These are phyloP conservation scores for Erythrobasidium yunnanense DNA, from an alignment of 768 basidiomycete genomes.

Conservation along the genomic window DNA sequence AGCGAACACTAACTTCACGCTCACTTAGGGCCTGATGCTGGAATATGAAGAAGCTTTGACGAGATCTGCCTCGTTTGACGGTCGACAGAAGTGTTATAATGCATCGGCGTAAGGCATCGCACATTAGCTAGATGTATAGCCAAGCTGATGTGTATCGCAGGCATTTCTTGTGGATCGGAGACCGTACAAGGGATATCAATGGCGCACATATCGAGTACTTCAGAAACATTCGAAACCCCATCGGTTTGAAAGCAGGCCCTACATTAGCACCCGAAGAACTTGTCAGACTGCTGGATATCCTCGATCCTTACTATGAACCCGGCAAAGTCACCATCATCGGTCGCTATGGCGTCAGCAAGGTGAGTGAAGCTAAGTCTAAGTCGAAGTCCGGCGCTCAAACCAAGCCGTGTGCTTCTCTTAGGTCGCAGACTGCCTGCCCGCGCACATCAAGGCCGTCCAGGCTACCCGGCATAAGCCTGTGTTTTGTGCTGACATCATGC, in stretches of 20 bases:
- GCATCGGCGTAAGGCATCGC: conserved; percentile 52
- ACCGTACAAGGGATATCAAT: conserved; percentile 78
- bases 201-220: conserved; percentile 96
- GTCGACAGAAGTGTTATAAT: conserved; percentile 57
- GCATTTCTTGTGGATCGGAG: conserved; percentile 95
- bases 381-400: not conserved
- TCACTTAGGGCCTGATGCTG: conserved; percentile 76
- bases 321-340: conserved; percentile 85
- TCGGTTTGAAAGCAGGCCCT: conserved; percentile 93
- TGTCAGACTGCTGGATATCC: conserved; percentile 60
- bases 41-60: conserved; percentile 88
- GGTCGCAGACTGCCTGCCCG: conserved; percentile 64
- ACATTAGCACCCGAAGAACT: conserved; percentile 70
- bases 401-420: conserved; percentile 42
- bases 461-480: conserved; percentile 66
- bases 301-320: conserved; percentile 70
- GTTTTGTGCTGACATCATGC: conserved; percentile 98
- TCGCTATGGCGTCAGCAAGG: conserved; percentile 82
- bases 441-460: conserved; percentile 72
- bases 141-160: not conserved
- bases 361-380: conserved; percentile 35
- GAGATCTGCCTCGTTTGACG: conserved; percentile 41
- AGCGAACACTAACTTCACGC: conserved; percentile 51
- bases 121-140: not conserved
- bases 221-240: conserved; percentile 79